Percentiles rank a stretch among this genome's conserved stretches.
Conservation (phyloP, 495 filamentous ascomycete species). For the Pyrenopolyporus hunteri region DNA sequence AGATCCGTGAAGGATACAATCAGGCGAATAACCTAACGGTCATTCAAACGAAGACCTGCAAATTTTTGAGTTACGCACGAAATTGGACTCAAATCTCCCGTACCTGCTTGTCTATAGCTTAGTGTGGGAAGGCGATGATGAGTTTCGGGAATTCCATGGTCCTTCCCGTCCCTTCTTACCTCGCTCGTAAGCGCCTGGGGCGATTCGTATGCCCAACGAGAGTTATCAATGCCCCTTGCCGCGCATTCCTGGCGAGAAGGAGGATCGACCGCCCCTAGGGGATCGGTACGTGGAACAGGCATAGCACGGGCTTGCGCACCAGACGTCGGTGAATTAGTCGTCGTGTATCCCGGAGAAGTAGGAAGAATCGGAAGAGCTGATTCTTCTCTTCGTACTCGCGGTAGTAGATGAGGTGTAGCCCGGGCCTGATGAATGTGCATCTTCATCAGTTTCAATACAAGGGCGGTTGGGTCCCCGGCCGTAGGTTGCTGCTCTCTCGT, state of each 20-base stretch:
- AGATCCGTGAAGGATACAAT: no score
- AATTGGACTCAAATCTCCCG: constrained; percentile 2
- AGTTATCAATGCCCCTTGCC: neutral
- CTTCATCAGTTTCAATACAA: no score
- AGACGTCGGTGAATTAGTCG: neutral
- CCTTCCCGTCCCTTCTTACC: no score
- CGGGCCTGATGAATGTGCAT: no score
- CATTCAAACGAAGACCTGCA: neutral
- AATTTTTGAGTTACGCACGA: neutral
- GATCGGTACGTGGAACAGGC: neutral
- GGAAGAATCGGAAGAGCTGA: no score
- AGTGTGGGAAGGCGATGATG: neutral
- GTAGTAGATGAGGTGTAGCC: no score
- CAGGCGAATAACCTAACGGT: no score
- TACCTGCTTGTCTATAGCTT: neutral
- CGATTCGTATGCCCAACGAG: neutral
- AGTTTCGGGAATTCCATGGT: neutral
- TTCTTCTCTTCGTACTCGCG: no score
- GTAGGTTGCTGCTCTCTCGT: neutral
- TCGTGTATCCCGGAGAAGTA: neutral
- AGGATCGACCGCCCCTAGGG: neutral
- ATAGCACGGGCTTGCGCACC: neutral
- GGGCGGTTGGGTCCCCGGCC: no score
- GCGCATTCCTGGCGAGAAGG: neutral
- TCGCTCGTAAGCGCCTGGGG: neutral